Evolutionary conservation across 2,329 filamentous ascomycete species (phyloP), one percentile per base, ranked within the genome.

Genomic region (Sporothrix humicola): DNA sequence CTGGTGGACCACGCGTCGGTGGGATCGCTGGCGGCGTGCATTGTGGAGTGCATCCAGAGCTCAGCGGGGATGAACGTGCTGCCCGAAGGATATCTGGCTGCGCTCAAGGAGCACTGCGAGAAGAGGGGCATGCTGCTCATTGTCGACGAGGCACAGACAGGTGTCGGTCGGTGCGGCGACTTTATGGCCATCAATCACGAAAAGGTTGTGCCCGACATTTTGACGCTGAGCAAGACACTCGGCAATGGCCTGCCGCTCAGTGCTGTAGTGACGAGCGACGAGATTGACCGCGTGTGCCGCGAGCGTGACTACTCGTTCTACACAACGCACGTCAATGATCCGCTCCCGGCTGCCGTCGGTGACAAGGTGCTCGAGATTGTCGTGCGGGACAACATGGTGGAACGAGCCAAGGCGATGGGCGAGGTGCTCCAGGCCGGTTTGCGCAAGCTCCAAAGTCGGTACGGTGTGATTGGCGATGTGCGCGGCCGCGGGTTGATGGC

Each of bases 311-410:
- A 85, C 76, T 81, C 87, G 26, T 90, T 87, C 77, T 86, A 88
- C 76, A 91, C 88, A 0, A 91, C 89, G 0, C 89, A 91, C 76
- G 80, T 90, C 66, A 90, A 91, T 75, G 89, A 91, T 75, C 88
- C 89, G 0, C 80, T 91, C 0, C 85, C 88, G 0, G 87, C 87
- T 0, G 87, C 88, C 0, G 88, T 91, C 1, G 88, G 88, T 0
- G 82, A 87, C 74, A 90, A 90, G 77, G 88, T 90, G 2, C 82
- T 91, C 1, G 88, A 91, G 73, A 88, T 90, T 13, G 86, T 91
- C 0, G 81, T 86, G 26, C 82, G 88, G 1, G 88, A 91, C 74
- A 80, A 83, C 23, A 80, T 91, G 10, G 84, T 87, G 20, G 79
- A 81, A 74, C 82, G 83, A 2, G 84, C 87, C 4, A 78, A 81